Conservation (phyloP, 225 moss, liverwort and hornwort genomes). For the Sphagnum tenellum region DNA sequence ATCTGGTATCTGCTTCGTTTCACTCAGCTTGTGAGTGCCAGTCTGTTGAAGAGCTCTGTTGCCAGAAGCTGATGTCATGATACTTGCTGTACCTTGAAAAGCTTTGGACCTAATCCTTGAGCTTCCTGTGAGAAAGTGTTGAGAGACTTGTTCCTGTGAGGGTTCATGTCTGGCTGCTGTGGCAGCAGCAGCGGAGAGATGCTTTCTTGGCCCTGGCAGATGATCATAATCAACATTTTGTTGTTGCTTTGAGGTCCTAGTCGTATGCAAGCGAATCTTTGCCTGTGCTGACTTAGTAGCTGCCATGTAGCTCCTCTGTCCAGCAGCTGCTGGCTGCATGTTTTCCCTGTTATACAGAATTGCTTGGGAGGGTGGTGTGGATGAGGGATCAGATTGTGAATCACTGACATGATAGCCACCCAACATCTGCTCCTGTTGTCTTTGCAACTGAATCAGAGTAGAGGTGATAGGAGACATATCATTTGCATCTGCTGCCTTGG, state of each 20-base stretch:
- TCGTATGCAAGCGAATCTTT: conserved; percentile 46
- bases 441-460: conserved; percentile 36
- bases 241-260: conserved; percentile 57
- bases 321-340: conserved; percentile 3
- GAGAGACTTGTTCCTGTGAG: too few species aligned
- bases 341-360: conserved; percentile 15
- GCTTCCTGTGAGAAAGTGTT: background rate
- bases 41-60: too few species aligned
- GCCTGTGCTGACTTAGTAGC: conserved; percentile 87
- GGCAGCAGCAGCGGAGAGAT: conserved; percentile 17
- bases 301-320: conserved; percentile 74
- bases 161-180: background rate
- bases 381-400: conserved; percentile 27
- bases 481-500: conserved; percentile 12
- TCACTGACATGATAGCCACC: conserved; percentile 4
- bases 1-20: conserved; percentile 7
- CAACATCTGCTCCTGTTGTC: conserved; percentile 49
- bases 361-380: conserved; percentile 24
- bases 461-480: conserved; percentile 38
- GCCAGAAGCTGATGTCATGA: too few species aligned
- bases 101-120: conserved; percentile 24
- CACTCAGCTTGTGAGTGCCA: too few species aligned
- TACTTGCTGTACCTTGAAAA: conserved; percentile 22
- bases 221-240: conserved; percentile 27
- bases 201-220: conserved; percentile 33